phyloP scores from a whole-genome alignment of 345 rosid genomes.

The Euphorbia tirucalli region DNA sequence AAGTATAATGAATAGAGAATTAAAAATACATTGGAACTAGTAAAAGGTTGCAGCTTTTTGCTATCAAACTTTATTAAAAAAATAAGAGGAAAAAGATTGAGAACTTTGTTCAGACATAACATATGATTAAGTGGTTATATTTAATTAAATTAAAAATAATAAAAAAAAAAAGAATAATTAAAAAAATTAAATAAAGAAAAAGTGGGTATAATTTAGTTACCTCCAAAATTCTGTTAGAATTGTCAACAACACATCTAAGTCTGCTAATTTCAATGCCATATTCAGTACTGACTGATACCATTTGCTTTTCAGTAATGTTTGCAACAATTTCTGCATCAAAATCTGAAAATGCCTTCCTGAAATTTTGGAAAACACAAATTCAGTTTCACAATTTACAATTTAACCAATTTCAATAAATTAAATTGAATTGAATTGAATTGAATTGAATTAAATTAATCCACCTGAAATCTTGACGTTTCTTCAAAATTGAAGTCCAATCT shows the following conservation, averaged over 20 bases:
- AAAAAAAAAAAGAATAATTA: no score
- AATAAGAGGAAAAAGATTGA: neutral
- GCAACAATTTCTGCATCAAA: conserved; percentile 52
- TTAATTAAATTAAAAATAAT: neutral
- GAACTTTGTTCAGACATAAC: neutral
- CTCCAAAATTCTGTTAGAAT: conserved; percentile 52
- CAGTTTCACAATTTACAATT: neutral
- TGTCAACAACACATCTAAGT: conserved; percentile 60
- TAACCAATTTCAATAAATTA: no score
- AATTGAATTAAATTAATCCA: neutral
- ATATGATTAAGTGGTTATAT: neutral
- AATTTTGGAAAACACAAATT: neutral
- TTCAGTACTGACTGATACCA: conserved; percentile 39
- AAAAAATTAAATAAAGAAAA: neutral
- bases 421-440: neutral
- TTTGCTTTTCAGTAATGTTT: conserved; percentile 45
- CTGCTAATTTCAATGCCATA: conserved; percentile 48
- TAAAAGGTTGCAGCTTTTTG: conserved; percentile 9
- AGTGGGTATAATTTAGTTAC: conserved; percentile 17
- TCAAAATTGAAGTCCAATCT: conserved; percentile 65
- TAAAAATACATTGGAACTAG: neutral
- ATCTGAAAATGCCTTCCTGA: conserved; percentile 56
- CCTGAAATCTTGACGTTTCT: conserved; percentile 45
- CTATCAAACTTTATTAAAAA: neutral
- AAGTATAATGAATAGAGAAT: neutral